A percentile compares a stretch with the other conserved stretches of the same genome.
These are phyloP conservation scores for Phytophthora pisi DNA, from an alignment of 352 stramenopile genomes.

Conservation along the genomic window DNA sequence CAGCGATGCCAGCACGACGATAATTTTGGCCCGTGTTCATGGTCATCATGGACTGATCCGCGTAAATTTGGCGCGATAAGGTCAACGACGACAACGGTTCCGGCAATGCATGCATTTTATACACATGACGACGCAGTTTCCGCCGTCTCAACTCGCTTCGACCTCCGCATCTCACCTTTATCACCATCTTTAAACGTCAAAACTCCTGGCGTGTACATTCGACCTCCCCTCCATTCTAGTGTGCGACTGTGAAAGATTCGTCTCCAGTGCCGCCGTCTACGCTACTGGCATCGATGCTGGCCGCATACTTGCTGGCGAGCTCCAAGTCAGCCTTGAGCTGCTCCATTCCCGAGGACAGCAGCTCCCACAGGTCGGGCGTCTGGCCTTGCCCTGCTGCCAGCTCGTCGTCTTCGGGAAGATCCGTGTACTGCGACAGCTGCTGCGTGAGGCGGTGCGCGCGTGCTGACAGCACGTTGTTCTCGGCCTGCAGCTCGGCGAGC, in stretches of 20 bases:
- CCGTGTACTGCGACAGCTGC: constrained; percentile 85
- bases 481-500: constrained; percentile 77
- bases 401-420: constrained; percentile 74
- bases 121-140: not conserved
- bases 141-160: not conserved
- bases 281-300: constrained; percentile 74
- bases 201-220: constrained; percentile 28
- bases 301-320: constrained; percentile 86
- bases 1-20: not conserved
- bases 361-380: constrained; percentile 82
- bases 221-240: constrained; percentile 36
- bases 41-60: not conserved
- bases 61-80: constrained; percentile 34
- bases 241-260: constrained; percentile 59
- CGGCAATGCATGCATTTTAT: not conserved
- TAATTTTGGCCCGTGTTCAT: constrained; percentile 26
- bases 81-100: constrained; percentile 4
- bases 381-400: constrained; percentile 58
- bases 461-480: constrained; percentile 86
- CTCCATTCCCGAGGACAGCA: constrained; percentile 88
- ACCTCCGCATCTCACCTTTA: constrained; percentile 26
- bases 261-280: constrained; percentile 54
- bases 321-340: constrained; percentile 89
- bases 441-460: constrained; percentile 79
- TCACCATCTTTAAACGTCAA: constrained; percentile 12